Base-by-base conservation (phyloP, 352 stramenopile genomes). In the Phytophthora meadii region DNA sequence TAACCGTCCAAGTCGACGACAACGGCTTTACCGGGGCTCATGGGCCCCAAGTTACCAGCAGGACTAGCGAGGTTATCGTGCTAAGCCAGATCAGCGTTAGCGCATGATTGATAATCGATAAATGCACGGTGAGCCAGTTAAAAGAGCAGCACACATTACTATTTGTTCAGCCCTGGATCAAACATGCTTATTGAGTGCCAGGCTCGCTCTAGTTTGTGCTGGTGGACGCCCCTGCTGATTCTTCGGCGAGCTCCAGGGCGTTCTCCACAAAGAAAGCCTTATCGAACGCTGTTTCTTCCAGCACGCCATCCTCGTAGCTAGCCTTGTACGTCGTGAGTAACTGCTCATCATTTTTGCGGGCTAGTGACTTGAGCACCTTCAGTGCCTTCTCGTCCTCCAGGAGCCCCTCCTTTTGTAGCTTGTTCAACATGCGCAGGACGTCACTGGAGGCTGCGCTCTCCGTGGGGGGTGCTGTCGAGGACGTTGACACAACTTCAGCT, bases 211-310 rank as follows among this genome's bases (percentile, higher is more conserved):
- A 70, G 32, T 41, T 68, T 61, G 48, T 19, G 56, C 57, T 60
- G 48, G 19, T 41, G 30, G 61, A 44, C 9, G 19, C 24, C 34
- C 25, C 46, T 80, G 37, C 54, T 57, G 49, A 73, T 62, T 96
- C 88, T 19, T 94, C 79, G 11, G 83, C 88, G 28, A 96, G 68
- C 64, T 96, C 88, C 45, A 84, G 46, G 39, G 86, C 87, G 58
- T 92, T 94, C 49, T 96, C 84, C 32, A 94, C 77, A 52, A 96
- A 96, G 69, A 94, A 94, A 1, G 74, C 72, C 51, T 82, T 88
- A 67, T 96, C 86, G 60, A 96, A 93, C 12, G 68, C 72, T 17
- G 72, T 65, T 44, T 87, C 76, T 48, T 86, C 67, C 47, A 84
- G 57, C 34, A 74, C 63, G 4, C 77, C 82, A 57, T 77, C 68